These are phyloP conservation scores for Colletotrichum cuscutae DNA, from an alignment of 2,329 filamentous ascomycete species.

Conservation along the genomic window DNA sequence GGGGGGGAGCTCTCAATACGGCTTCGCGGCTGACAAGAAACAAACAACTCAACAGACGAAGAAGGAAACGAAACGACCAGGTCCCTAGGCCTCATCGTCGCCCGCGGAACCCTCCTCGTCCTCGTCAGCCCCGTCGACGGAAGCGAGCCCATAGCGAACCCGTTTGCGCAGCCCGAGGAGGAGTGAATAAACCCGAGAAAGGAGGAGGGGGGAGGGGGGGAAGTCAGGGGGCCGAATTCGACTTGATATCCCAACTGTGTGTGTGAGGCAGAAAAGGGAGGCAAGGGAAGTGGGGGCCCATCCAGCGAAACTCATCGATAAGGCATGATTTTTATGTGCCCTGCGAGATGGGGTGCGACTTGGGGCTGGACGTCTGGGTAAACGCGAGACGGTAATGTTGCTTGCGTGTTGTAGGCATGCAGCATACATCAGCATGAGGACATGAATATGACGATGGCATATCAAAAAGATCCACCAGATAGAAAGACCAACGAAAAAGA, in stretches of 20 bases:
- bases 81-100: slow-evolving; percentile 86
- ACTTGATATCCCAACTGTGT: too few relatives aligned
- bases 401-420: too few relatives aligned
- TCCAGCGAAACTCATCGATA: too few relatives aligned
- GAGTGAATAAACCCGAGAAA: slow-evolving; percentile 48
- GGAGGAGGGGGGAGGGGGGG: too few relatives aligned
- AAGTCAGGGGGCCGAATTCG: too few relatives aligned
- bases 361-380: too few relatives aligned
- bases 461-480: neutral
- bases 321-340: too few relatives aligned
- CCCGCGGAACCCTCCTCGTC: slow-evolving; percentile 90
- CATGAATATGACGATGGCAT: neutral
- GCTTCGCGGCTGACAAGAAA: neutral
- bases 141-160: slow-evolving; percentile 95
- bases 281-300: too few relatives aligned
- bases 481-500: too few relatives aligned
- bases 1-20: neutral
- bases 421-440: neutral
- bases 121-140: slow-evolving; percentile 93
- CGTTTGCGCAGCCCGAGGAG: slow-evolving; percentile 82
- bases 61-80: slow-evolving; percentile 88
- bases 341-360: too few relatives aligned
- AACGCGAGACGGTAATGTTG: too few relatives aligned
- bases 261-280: too few relatives aligned
- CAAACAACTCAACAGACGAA: slow-evolving; percentile 71